Evolutionary conservation across 2,329 filamentous ascomycete genomes (phyloP).

Genomic region (Sordariomycetes sp.): DNA sequence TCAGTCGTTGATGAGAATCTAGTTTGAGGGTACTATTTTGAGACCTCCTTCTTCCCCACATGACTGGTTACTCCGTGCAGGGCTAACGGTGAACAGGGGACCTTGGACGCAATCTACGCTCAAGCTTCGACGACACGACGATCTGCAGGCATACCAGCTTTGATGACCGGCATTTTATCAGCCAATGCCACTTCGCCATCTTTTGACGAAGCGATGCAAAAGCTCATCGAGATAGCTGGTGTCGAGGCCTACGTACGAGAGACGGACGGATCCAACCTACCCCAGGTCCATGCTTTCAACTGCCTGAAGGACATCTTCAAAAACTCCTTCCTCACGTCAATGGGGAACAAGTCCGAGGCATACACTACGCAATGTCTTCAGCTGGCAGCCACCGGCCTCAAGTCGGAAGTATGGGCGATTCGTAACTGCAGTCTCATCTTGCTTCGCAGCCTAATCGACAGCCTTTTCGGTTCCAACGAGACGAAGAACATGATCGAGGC

Average conservation of each 20-base stretch:
- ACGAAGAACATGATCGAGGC: constrained; percentile 53
- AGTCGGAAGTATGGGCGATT: constrained; percentile 83
- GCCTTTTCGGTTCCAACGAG: constrained; percentile 66
- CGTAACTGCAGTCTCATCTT: constrained; percentile 89
- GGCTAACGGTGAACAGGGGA: constrained; percentile 34
- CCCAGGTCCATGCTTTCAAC: constrained; percentile 92
- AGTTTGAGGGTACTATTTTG: too few species aligned
- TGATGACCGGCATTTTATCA: constrained; percentile 73
- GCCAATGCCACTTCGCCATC: constrained; percentile 51
- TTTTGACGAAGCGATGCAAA: constrained; percentile 55
- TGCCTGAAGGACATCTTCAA: constrained; percentile 89
- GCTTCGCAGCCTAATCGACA: constrained; percentile 75
- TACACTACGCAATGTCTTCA: constrained; percentile 67
- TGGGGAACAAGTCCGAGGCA: constrained; percentile 63
- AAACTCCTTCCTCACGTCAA: constrained; percentile 63
- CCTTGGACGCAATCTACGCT: constrained; percentile 60
- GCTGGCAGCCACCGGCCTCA: constrained; percentile 72
- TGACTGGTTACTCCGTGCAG: too few species aligned
- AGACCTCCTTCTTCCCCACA: too few species aligned
- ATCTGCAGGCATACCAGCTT: constrained; percentile 83
- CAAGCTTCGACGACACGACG: constrained; percentile 78
- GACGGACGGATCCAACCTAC: constrained; percentile 58
- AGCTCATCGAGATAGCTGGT: constrained; percentile 51
- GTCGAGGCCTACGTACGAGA: constrained; percentile 42
- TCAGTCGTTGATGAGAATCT: constrained; percentile 23